Base-by-base conservation (phyloP, 805 yeast species). In the Maudiozyma pseudohumilis region DNA sequence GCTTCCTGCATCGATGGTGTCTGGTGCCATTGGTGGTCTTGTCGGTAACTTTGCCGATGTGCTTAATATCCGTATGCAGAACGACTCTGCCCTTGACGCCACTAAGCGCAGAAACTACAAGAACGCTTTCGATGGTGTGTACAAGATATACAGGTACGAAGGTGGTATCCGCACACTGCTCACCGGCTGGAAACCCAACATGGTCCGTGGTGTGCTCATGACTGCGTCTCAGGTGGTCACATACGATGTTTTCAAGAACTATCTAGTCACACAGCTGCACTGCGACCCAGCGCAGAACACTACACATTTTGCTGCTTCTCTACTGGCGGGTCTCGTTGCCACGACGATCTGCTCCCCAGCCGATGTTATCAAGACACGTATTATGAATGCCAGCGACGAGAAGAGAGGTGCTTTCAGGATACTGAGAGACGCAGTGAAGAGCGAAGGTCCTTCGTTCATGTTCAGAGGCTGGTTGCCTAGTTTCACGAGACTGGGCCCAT, bases 271-370 rank as follows among this genome's bases (percentile, higher is more conserved):
- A 3, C 47, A 53, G 5, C 38, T 74, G 2, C 56, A 63, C 4
- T 58, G 77, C 60, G 77, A 80, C 51, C 75, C 83, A 29, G 60
- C 70, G 15, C 70, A 77, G 37, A 74, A 75, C 45, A 49, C 76
- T 0, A 84, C 95, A 3, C 94, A 85, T 58, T 84, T 85, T 52
- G 56, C 77, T 24, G 84, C 95, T 0, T 79, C 89, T 4, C 64
- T 85, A 43, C 52, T 80, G 44, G 94, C 95, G 1, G 95, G 95
- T 13, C 63, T 85, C 25, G 85, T 85, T 5, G 95, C 95, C 6
- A 85, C 95, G 0, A 86, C 95, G 0, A 81, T 85, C 15, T 86
- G 95, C 56, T 83, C 94, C 2, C 95, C 95, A 1, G 95, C 88
- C 8, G 95, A 85, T 59, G 95, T 85, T 3, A 77, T 85, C 34